Conservation (phyloP, 2,329 filamentous ascomycete genomes). For the Colletotrichum coccodes region DNA sequence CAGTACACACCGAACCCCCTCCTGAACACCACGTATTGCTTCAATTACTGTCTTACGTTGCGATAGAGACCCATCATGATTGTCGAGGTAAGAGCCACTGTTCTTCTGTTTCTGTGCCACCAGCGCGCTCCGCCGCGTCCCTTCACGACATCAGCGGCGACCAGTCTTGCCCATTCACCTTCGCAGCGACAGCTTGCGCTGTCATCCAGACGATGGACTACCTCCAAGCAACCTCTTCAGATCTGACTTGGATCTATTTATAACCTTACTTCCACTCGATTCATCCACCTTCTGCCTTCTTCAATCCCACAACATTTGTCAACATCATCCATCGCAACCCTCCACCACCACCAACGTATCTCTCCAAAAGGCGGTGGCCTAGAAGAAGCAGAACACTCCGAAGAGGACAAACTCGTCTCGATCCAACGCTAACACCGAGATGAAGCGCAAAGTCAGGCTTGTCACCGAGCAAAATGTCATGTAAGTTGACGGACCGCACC, state of each 20-base stretch:
- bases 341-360: not conserved
- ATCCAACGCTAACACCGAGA: slow-evolving; percentile 35
- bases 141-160: not conserved
- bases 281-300: not conserved
- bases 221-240: not conserved
- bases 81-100: slow-evolving; percentile 40
- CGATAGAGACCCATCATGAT: slow-evolving; percentile 39
- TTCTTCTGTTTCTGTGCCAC: not conserved
- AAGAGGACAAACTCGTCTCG: not conserved
- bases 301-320: not conserved
- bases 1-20: not conserved
- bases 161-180: not conserved
- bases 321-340: not conserved
- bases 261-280: not conserved
- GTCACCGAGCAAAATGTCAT: slow-evolving; percentile 91
- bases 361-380: not conserved
- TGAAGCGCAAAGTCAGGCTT: slow-evolving; percentile 90
- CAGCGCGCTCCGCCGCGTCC: not conserved
- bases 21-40: slow-evolving; percentile 16
- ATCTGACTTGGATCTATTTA: not conserved
- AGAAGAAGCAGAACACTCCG: not conserved
- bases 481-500: slow-evolving; percentile 57
- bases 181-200: slow-evolving; percentile 13
- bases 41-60: not conserved
- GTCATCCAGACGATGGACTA: not conserved